These are phyloP conservation scores for Aspergillus haitiensis DNA, from an alignment of 495 filamentous ascomycete genomes.

Conservation along the genomic window DNA sequence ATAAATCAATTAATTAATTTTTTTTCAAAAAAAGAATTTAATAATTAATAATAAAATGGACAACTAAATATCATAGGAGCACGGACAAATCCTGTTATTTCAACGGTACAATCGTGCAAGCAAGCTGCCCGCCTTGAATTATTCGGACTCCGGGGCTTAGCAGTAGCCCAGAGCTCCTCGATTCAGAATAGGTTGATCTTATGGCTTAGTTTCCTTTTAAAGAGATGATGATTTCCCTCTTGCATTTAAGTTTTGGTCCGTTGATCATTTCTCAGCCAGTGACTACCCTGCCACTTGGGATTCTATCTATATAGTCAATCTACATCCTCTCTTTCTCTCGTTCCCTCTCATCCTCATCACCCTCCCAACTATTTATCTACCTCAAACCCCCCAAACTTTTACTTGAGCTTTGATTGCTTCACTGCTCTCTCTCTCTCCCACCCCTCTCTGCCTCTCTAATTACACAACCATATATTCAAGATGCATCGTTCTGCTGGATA, in stretches of 20 bases:
- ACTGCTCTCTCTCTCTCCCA: neutral
- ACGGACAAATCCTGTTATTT: conserved; percentile 36
- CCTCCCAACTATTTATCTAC: neutral
- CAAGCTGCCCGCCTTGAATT: conserved; percentile 13
- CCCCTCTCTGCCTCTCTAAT: neutral
- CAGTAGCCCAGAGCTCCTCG: conserved; percentile 27
- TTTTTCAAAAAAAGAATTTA: conserved; percentile 6
- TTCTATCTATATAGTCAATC: conserved; percentile 34
- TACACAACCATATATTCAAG: conserved; percentile 13
- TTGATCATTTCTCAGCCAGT: conserved; percentile 15
- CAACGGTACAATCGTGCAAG: conserved; percentile 27
- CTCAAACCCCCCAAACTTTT: neutral
- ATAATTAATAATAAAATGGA: conserved; percentile 8
- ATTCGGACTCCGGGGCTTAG: conserved; percentile 33
- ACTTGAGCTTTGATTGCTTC: neutral
- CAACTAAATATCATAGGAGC: conserved; percentile 19
- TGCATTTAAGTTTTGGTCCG: conserved; percentile 15
- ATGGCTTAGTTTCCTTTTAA: conserved; percentile 27
- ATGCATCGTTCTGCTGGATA: conserved; percentile 44
- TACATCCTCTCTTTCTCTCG: conserved; percentile 16
- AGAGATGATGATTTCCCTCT: conserved; percentile 19
- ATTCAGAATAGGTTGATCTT: conserved; percentile 28
- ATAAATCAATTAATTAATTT: conserved; percentile 14
- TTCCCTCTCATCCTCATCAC: conserved; percentile 6
- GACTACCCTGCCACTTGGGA: conserved; percentile 21